Evolutionary conservation across 2,329 filamentous ascomycete genomes (phyloP), one percentile per base, ranked within the genome.

Genomic region (Nigrospora sphaerica): DNA sequence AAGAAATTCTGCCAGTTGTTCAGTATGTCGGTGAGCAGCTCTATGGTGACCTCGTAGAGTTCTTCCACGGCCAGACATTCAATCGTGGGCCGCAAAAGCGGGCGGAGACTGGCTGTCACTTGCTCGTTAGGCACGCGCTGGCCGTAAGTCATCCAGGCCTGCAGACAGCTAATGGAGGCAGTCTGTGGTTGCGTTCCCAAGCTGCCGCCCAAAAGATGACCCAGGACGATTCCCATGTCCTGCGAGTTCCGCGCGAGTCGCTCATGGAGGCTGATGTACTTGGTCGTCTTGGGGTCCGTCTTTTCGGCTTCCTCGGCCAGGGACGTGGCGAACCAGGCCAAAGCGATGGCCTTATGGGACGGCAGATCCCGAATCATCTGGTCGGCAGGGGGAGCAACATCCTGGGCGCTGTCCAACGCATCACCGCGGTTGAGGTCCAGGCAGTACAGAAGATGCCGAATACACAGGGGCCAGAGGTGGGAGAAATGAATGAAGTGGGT

Each of bases 401-500:
- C 61, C 11, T 71, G 64, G 10, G 80, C 61, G 6, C 69, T 66
- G 13, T 73, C 70, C n/a, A 78, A 67, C 0, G 77, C 59, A 6
- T 75, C 61, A 14, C 66, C 63, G 33, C 66, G 66, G 49, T 72
- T 71, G 18, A 66, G 61, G 42, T 68, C 74, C 16, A 86, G 69
- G 46, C 79, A 85, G 46, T 76, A 69, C 35, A 81, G 57, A n/a
- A 88, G 65, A 57, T 86, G 82, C 34, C 72, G 73, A 32, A 89
- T 63, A 50, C 83, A 87, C 43, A 68, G 68, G n/a, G 72, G 69
- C 85, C 87, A 92, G 6, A 77, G 69, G 12, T 74, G 67, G 12
- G 85, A 79, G 50, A 86, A 86, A 48, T 84, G 84, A 32, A 88
- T 72, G 57, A 87, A 90, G 59, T 85, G 89, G 17, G 85, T 85